Evolutionary conservation across 495 filamentous ascomycete genomes (phyloP).

Genomic region (Hyaloscypha variabilis): DNA sequence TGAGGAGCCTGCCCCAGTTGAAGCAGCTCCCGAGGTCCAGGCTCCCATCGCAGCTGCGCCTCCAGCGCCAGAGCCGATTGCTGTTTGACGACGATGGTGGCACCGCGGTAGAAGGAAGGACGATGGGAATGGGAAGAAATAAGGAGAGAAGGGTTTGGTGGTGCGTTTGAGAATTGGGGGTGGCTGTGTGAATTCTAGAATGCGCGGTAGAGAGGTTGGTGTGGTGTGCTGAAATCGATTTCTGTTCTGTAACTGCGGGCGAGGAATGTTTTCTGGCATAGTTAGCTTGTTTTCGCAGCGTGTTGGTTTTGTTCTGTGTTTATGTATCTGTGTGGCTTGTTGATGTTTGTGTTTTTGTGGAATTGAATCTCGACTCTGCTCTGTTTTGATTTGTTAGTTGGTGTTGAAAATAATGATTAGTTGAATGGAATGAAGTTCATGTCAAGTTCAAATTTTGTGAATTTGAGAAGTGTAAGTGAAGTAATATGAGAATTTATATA

Average conservation of each 20-base stretch:
- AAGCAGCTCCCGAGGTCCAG: not conserved
- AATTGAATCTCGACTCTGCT: not conserved
- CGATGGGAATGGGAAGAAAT: not conserved
- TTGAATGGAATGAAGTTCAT: too few species aligned
- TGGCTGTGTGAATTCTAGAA: not conserved
- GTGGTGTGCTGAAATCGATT: not conserved
- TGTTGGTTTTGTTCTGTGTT: not conserved
- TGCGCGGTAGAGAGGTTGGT: not conserved
- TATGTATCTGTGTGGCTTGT: not conserved
- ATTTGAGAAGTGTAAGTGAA: too few species aligned
- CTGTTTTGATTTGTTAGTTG: too few species aligned
- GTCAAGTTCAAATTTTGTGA: too few species aligned
- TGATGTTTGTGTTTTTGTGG: not conserved
- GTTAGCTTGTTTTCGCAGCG: not conserved
- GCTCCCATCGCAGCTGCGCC: conserved; percentile 5
- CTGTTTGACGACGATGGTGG: conserved; percentile 11
- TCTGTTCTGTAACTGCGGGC: too few species aligned
- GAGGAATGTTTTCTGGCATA: not conserved
- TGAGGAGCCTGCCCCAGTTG: not conserved
- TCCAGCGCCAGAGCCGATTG: conserved; percentile 12
- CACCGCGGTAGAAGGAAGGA: not conserved
- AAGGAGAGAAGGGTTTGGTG: not conserved
- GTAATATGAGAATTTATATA: too few species aligned
- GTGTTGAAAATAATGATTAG: too few species aligned
- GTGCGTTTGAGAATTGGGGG: not conserved